Base-by-base conservation (phyloP, 2,329 filamentous ascomycete species). In the Trichothecium roseum region DNA sequence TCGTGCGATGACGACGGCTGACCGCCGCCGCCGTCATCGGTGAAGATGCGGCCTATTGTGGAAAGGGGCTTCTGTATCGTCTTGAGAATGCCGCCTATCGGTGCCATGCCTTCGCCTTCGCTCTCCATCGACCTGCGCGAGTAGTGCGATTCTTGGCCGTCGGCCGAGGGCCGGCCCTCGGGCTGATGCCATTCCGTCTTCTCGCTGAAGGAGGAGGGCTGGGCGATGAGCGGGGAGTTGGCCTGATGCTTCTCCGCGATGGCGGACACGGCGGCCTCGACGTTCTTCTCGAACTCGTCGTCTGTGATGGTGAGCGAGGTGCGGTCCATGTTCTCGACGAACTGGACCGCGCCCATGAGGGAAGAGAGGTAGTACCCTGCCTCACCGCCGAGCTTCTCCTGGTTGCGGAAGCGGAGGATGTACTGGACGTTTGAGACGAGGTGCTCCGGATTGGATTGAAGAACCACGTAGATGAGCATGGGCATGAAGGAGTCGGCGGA, bases 361-460 rank as follows among this genome's bases (percentile, higher is more conserved):
- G 91, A 96, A 22, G 89, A 96, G 37, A 98, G 74, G 58, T 98
- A 98, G 60, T 98, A 98, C 10, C 91, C 91, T 12, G 91, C 89
- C 64, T 98, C 91, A n/a, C 91, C 91, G 17, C 84, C 84, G 1
- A 98, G 76, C 56, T 96, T 96, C 36, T 98, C 91, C 58, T 95
- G 91, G 51, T 96, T 95, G 35, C 91, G 78, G 64, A 98, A 98
- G 31, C 93, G 80, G 35, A 96, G 68, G 43, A 98, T 96, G 57
- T 98, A 98, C 58, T 98, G 91, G 3, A 98, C 85, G 56, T 98
- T 98, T 40, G 88, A 95, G 18, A 96, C 88, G 24, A 98, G 66
- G 57, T 96, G 86, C 41, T 95, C 88, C 0, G 91, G 91, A 48
- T 94, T 95, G 30, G 87, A 86, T 59, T 91, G 85, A 18, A 98